A percentile compares a stretch with the other conserved stretches of the same genome.
phyloP scores from a whole-genome alignment of 2,329 filamentous ascomycete species.

The Diaporthe helianthi region DNA sequence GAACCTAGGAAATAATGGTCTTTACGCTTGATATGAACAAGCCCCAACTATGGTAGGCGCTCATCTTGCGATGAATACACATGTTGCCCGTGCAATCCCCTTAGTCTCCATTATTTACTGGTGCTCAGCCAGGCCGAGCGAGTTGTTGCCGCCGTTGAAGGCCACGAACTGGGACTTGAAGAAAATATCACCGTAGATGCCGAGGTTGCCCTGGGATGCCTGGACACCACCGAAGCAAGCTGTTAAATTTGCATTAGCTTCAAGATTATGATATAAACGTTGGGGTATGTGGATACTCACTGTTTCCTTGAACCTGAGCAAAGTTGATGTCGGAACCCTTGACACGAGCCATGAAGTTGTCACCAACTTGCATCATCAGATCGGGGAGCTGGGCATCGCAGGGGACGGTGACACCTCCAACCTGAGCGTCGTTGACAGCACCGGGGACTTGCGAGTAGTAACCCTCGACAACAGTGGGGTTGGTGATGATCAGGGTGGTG shows the following conservation, averaged over 20 bases:
- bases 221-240: conserved; percentile 75
- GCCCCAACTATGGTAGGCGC: no score
- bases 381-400: conserved; percentile 55
- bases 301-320: conserved; percentile 55
- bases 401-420: conserved; percentile 56
- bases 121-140: conserved; percentile 57
- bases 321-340: conserved; percentile 63
- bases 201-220: conserved; percentile 59
- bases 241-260: conserved; percentile 38
- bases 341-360: conserved; percentile 62
- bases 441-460: conserved; percentile 58
- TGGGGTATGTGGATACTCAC: conserved; percentile 46
- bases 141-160: conserved; percentile 63
- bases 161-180: conserved; percentile 68
- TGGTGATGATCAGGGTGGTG: conserved; percentile 69
- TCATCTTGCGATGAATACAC: no score
- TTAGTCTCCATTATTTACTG: background rate
- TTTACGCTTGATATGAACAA: background rate
- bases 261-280: background rate
- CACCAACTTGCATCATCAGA: conserved; percentile 62
- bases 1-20: conserved; percentile 5
- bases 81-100: background rate
- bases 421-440: conserved; percentile 47
- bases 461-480: conserved; percentile 55
- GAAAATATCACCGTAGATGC: conserved; percentile 69